phyloP scores from a whole-genome alignment of 2,329 filamentous ascomycete species.

The Fusarium solani-melongenae region DNA sequence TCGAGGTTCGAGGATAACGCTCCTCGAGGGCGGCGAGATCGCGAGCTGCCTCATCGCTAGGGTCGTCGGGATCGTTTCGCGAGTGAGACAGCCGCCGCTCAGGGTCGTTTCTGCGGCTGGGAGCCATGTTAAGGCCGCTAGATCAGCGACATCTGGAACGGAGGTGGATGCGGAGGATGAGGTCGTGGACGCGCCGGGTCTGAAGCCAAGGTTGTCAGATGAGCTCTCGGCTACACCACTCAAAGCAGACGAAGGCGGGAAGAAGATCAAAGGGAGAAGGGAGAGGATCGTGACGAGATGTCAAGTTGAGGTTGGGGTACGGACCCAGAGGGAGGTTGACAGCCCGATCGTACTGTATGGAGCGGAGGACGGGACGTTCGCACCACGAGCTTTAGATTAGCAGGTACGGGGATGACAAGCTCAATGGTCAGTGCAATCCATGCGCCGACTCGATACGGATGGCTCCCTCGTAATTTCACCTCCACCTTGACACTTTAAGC shows the following conservation, averaged over 20 bases:
- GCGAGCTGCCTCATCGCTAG: conserved; percentile 32
- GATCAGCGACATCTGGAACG: conserved; percentile 42
- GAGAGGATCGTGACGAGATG: conserved; percentile 10
- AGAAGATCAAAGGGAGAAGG: neutral
- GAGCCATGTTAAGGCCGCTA: conserved; percentile 42
- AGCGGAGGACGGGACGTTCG: neutral
- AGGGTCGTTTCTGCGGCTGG: conserved; percentile 40
- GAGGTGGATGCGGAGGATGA: conserved; percentile 14
- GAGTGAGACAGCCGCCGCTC: conserved; percentile 27
- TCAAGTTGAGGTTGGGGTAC: conserved; percentile 28
- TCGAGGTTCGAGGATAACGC: conserved; percentile 31
- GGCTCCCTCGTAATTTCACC: neutral
- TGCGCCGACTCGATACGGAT: neutral
- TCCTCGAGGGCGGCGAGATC: conserved; percentile 40
- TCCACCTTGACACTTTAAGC: neutral
- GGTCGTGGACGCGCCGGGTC: conserved; percentile 6
- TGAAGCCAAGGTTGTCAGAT: neutral
- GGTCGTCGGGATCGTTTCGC: conserved; percentile 15
- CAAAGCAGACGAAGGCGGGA: neutral
- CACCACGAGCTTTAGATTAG: conserved; percentile 7
- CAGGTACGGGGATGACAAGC: neutral
- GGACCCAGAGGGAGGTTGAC: conserved; percentile 1
- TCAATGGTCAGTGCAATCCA: conserved; percentile 8
- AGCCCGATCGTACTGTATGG: neutral
- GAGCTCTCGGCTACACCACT: neutral